Evolutionary conservation across 2,329 filamentous ascomycete species (phyloP).

Genomic region (Cylindrodendrum hubeiense): DNA sequence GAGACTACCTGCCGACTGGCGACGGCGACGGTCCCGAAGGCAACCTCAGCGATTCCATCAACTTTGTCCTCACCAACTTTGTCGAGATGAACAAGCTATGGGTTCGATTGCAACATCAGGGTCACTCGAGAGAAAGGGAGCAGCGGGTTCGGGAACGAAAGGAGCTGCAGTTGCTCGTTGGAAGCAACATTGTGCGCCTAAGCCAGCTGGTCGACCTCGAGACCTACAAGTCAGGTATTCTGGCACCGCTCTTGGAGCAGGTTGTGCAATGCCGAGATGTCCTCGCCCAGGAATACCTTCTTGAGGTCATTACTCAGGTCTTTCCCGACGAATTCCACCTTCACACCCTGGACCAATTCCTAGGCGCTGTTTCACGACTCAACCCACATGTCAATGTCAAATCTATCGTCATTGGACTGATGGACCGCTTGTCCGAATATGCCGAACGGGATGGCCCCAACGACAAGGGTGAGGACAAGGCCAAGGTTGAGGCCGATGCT

Average conservation of each 20-base stretch:
- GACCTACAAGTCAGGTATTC: constrained; percentile 90
- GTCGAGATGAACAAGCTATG: constrained; percentile 99
- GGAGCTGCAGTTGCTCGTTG: constrained; percentile 94
- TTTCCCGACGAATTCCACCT: constrained; percentile 99
- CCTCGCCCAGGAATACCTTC: constrained; percentile 93
- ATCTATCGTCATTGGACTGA: constrained; percentile 95
- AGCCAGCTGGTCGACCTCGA: constrained; percentile 97
- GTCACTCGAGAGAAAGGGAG: constrained; percentile 94
- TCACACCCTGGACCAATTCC: constrained; percentile 94
- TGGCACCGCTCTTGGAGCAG: constrained; percentile 92
- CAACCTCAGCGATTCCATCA: constrained; percentile 96
- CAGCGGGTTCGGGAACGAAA: constrained; percentile 94
- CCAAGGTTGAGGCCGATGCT: constrained; percentile 87
- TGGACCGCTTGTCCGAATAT: constrained; percentile 95
- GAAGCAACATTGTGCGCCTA: constrained; percentile 93
- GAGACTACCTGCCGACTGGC: constrained; percentile 86
- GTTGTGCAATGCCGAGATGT: constrained; percentile 98
- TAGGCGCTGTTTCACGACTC: constrained; percentile 90
- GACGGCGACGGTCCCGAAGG: constrained; percentile 92
- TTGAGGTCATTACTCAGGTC: constrained; percentile 98
- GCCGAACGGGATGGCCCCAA: constrained; percentile 88
- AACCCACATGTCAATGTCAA: constrained; percentile 99
- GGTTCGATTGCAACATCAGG: constrained; percentile 97
- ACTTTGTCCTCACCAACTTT: constrained; percentile 97
- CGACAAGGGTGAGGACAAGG: constrained; percentile 73